A percentile compares a stretch with the other conserved stretches of the same genome.
phyloP scores from a whole-genome alignment of 768 basidiomycete genomes.

The Terana coerulea region DNA sequence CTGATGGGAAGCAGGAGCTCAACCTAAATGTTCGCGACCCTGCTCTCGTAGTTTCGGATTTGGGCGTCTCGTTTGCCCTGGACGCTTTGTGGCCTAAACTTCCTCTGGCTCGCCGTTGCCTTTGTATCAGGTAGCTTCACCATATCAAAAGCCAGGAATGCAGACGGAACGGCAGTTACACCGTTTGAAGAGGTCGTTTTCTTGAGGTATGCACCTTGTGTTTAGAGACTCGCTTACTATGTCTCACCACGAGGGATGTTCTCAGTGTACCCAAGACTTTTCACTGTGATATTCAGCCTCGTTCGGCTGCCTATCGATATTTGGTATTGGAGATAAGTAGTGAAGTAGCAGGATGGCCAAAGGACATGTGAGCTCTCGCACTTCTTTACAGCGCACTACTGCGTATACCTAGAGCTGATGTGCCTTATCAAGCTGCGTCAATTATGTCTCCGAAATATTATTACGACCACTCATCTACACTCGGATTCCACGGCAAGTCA shows the following conservation, averaged over 20 bases:
- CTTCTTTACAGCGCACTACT: no score
- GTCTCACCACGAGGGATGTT: no score
- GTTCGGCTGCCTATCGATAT: constrained; percentile 18
- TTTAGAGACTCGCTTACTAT: no score
- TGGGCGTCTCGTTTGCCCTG: constrained; percentile 1
- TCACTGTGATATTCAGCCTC: constrained; percentile 14
- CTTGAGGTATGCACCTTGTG: no score
- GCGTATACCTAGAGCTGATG: no score
- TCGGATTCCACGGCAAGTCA: no score
- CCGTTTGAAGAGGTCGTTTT: neutral
- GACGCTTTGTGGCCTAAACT: neutral
- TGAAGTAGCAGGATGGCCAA: constrained; percentile 13
- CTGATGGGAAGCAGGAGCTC: neutral
- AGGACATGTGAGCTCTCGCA: no score
- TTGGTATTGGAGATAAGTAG: constrained; percentile 1
- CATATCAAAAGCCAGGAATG: constrained; percentile 4
- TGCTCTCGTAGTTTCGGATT: constrained; percentile 1
- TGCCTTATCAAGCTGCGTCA: no score
- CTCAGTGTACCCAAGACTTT: neutral
- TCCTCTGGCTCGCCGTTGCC: neutral
- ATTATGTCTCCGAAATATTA: no score
- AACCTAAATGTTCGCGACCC: neutral
- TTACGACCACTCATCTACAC: no score
- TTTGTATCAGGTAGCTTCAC: neutral
- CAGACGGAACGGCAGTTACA: neutral